A percentile compares a stretch with the other conserved stretches of the same genome.
phyloP scores from a whole-genome alignment of 2,329 filamentous ascomycete genomes.

The Colletotrichum horii region DNA sequence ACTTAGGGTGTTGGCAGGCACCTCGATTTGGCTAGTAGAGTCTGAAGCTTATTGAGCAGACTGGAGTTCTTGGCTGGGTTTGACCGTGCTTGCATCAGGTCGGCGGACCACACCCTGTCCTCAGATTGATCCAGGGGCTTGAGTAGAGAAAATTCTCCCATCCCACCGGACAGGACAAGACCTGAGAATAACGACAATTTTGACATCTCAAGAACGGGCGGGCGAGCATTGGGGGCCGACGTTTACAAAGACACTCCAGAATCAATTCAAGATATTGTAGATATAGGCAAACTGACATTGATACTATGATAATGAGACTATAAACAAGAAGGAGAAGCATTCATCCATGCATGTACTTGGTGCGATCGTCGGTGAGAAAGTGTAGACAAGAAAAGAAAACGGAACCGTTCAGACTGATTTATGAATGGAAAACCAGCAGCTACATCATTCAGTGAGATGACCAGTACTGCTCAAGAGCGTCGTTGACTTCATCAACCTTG shows the following conservation, averaged over 20 bases:
- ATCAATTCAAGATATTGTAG: neutral
- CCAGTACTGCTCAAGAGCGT: conserved; percentile 3
- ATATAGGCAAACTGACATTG: neutral
- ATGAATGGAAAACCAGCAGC: fast-evolving
- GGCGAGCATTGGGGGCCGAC: fast-evolving
- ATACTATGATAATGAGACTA: neutral
- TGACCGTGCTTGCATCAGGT: neutral
- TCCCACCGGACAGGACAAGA: neutral
- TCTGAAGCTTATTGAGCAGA: conserved; percentile 15
- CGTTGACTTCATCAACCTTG: neutral
- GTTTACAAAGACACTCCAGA: neutral
- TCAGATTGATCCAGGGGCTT: neutral
- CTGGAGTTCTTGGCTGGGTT: neutral
- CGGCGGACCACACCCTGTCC: neutral
- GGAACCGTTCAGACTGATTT: neutral
- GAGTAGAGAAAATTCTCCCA: neutral
- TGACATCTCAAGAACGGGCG: neutral
- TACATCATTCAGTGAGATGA: neutral
- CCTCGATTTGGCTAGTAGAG: neutral
- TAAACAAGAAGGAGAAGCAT: neutral
- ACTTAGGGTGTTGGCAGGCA: neutral
- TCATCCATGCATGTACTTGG: neutral
- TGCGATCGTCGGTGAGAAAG: neutral
- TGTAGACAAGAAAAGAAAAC: neutral
- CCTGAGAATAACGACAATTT: neutral